A percentile compares a stretch with the other conserved stretches of the same genome.
These are phyloP conservation scores for Penicillium corylophilum DNA, from an alignment of 2,329 filamentous ascomycete species.

Conservation along the genomic window DNA sequence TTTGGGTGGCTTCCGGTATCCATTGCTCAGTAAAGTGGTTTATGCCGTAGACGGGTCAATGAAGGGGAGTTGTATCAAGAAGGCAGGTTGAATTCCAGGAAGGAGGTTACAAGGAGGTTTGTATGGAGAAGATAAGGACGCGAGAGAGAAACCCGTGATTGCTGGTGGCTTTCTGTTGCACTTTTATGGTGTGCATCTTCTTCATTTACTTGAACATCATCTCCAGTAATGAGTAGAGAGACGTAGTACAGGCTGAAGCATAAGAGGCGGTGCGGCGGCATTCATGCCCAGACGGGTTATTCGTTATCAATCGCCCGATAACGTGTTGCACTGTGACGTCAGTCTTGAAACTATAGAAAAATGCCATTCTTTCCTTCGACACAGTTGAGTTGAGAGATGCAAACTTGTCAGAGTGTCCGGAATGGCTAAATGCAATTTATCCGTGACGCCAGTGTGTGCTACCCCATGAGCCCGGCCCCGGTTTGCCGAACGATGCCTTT, in stretches of 20 bases:
- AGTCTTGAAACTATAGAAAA: neutral
- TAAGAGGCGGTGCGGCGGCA: too few species aligned
- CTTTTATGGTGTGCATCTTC: neutral
- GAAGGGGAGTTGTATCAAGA: neutral
- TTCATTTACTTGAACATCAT: neutral
- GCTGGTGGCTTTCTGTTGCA: neutral
- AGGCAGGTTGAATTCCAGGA: neutral
- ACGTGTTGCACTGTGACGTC: neutral
- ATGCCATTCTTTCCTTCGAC: neutral
- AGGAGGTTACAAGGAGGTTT: neutral
- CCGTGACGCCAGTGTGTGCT: neutral
- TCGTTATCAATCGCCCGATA: neutral
- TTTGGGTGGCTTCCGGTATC: neutral
- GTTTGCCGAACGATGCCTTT: conserved; percentile 23
- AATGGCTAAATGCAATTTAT: neutral
- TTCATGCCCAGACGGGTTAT: neutral
- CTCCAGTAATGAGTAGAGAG: neutral
- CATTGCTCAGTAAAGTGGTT: neutral
- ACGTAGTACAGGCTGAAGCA: neutral
- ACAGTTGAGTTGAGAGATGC: neutral
- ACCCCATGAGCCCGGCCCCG: conserved; percentile 14
- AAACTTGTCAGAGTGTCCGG: neutral
- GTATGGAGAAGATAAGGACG: neutral
- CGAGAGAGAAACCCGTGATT: neutral
- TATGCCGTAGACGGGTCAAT: neutral